Percentiles rank a stretch among this genome's conserved stretches.
phyloP scores from a whole-genome alignment of 169 alveolate species.

The Babesia bovis region DNA sequence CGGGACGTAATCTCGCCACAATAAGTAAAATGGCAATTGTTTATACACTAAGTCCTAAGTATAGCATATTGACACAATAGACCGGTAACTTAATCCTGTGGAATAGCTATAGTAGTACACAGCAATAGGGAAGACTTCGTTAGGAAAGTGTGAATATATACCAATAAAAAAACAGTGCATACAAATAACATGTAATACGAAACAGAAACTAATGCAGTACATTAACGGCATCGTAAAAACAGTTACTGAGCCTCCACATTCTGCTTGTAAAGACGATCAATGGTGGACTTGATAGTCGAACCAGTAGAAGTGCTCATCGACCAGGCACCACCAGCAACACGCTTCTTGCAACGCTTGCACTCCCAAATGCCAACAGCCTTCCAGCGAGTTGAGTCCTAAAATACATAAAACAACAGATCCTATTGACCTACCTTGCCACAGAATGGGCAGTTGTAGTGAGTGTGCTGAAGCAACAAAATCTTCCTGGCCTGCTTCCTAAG shows the following conservation, averaged over 20 bases:
- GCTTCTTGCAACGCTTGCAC: constrained; percentile 92
- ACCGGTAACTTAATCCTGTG: no score
- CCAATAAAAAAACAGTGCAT: no score
- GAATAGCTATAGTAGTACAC: no score
- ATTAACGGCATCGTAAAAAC: not conserved
- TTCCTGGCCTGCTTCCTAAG: constrained; percentile 95
- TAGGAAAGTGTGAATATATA: no score
- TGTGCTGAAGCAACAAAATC: constrained; percentile 92
- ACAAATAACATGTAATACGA: not conserved
- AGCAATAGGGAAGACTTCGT: no score
- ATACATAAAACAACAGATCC: not conserved
- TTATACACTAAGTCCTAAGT: no score
- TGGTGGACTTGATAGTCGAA: constrained; percentile 88
- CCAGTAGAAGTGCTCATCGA: constrained; percentile 94
- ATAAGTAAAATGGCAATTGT: no score
- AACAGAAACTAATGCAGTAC: not conserved
- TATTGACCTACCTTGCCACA: constrained; percentile 91
- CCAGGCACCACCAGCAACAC: constrained; percentile 98
- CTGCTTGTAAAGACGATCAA: constrained; percentile 76
- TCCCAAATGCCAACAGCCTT: constrained; percentile 97
- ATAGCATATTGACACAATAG: no score
- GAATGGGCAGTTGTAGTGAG: constrained; percentile 93
- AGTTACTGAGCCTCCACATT: constrained; percentile 74
- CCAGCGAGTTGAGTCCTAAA: constrained; percentile 88
- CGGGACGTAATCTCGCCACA: no score